A percentile compares a stretch with the other conserved stretches of the same genome.
Evolutionary conservation across 176 grass and related monocot genomes (phyloP).

Genomic region (Hsuehochloa calcarea): DNA sequence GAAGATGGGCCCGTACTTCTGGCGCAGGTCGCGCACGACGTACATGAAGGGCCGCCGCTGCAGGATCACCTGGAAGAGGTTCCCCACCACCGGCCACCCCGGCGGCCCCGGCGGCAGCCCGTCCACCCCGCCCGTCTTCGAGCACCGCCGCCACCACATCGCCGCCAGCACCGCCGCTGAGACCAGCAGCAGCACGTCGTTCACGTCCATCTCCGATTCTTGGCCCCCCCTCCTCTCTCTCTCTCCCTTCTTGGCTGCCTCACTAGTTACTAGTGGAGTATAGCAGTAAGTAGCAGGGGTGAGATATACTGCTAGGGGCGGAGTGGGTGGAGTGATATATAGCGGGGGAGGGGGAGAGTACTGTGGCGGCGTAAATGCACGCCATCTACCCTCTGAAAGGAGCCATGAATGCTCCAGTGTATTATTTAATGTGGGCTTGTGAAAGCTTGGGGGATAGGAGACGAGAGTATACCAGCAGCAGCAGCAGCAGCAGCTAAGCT

Average conservation of each 20-base stretch:
- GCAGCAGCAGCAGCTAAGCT: not conserved
- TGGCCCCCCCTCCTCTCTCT: no score
- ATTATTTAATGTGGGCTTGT: slow-evolving; percentile 35
- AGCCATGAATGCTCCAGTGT: slow-evolving; percentile 44
- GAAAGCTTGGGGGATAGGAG: not conserved
- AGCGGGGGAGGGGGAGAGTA: slow-evolving; percentile 4
- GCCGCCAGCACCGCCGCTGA: slow-evolving; percentile 38
- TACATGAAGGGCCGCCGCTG: slow-evolving; percentile 94
- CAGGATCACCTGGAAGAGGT: slow-evolving; percentile 93
- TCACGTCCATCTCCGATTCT: slow-evolving; percentile 39
- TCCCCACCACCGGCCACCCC: slow-evolving; percentile 92
- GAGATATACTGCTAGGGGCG: not conserved
- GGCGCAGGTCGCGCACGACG: slow-evolving; percentile 77
- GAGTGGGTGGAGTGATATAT: slow-evolving; percentile 38
- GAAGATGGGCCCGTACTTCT: slow-evolving; percentile 90
- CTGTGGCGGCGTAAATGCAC: slow-evolving; percentile 34
- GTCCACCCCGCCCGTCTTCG: slow-evolving; percentile 45
- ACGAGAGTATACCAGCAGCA: not conserved
- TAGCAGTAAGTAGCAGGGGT: not conserved
- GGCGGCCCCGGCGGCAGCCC: slow-evolving; percentile 74
- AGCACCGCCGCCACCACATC: slow-evolving; percentile 82
- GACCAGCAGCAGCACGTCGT: slow-evolving; percentile 53
- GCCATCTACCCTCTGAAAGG: slow-evolving; percentile 53
- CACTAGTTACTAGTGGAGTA: no score
- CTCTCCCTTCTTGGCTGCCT: not conserved